Evolutionary conservation across 2,329 filamentous ascomycete species (phyloP).

Genomic region (Xylaria sp.): DNA sequence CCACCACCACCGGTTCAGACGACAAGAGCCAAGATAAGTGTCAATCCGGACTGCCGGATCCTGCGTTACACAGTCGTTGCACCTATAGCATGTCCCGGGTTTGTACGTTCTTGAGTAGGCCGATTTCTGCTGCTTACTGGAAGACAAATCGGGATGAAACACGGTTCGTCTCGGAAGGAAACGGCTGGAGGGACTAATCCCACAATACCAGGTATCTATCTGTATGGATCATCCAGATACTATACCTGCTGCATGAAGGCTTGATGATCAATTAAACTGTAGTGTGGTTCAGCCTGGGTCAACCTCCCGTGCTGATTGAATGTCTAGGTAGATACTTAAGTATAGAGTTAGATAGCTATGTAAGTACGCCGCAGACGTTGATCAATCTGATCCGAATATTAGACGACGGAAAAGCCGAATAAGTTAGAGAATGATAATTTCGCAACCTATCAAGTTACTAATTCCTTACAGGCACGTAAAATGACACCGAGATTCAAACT

Average conservation of each 20-base stretch:
- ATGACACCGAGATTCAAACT: no score
- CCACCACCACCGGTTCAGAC: neutral
- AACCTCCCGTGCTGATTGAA: neutral
- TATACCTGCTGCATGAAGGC: neutral
- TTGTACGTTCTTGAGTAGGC: neutral
- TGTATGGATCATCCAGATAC: constrained; percentile 2
- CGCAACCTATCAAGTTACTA: no score
- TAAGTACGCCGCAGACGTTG: neutral
- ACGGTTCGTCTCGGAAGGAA: constrained; percentile 29
- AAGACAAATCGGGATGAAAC: constrained; percentile 28
- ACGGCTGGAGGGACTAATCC: constrained; percentile 6
- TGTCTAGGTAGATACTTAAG: neutral
- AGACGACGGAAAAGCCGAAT: no score
- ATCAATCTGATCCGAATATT: no score
- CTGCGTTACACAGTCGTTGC: constrained; percentile 15
- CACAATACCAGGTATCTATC: constrained; percentile 1
- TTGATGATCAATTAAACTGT: neutral
- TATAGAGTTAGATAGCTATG: neutral
- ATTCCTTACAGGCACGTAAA: no score
- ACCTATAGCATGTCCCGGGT: constrained; percentile 1
- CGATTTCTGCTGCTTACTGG: neutral
- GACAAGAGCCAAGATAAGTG: neutral
- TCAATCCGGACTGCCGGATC: constrained; percentile 24
- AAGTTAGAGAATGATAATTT: no score
- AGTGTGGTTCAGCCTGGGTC: neutral